These are phyloP conservation scores for Leccinum rimulosum DNA, from an alignment of 768 basidiomycete species.

Conservation along the genomic window DNA sequence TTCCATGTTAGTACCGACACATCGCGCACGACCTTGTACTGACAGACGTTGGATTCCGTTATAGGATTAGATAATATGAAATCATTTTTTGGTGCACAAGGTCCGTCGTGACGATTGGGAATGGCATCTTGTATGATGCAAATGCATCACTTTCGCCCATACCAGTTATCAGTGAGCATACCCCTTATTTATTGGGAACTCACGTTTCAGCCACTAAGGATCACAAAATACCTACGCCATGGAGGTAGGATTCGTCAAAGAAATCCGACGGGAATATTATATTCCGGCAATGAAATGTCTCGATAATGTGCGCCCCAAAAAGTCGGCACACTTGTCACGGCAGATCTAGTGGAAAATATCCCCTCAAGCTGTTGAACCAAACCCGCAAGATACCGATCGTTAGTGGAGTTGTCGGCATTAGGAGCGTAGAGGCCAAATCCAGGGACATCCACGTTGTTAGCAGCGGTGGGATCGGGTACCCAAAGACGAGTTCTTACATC, in stretches of 20 bases:
- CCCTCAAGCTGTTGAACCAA: conserved; percentile 28
- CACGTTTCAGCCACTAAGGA: conserved; percentile 34
- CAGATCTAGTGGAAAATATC: conserved; percentile 29
- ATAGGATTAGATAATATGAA: conserved; percentile 28
- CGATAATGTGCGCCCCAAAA: conserved; percentile 24
- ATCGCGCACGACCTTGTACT: conserved; percentile 28
- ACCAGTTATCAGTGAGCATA: not conserved
- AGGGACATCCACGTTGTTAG: conserved; percentile 31
- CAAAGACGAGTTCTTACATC: conserved; percentile 38
- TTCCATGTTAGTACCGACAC: not conserved
- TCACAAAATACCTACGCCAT: conserved; percentile 36
- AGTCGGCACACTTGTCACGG: conserved; percentile 21
- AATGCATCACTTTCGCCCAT: conserved; percentile 30
- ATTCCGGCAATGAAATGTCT: conserved; percentile 36
- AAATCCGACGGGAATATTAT: conserved; percentile 35
- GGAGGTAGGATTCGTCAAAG: conserved; percentile 25
- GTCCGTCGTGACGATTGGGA: conserved; percentile 38
- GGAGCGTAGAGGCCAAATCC: conserved; percentile 22
- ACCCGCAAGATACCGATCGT: conserved; percentile 15
- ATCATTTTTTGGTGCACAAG: conserved; percentile 22
- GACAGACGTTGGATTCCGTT: conserved; percentile 1
- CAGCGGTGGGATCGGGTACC: conserved; percentile 18
- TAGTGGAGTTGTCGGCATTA: conserved; percentile 7
- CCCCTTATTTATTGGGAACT: conserved; percentile 7
- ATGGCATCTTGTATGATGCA: conserved; percentile 34